These are phyloP conservation scores for Salinomyces thailandicus DNA, from an alignment of 2,329 filamentous ascomycete genomes.

Conservation along the genomic window DNA sequence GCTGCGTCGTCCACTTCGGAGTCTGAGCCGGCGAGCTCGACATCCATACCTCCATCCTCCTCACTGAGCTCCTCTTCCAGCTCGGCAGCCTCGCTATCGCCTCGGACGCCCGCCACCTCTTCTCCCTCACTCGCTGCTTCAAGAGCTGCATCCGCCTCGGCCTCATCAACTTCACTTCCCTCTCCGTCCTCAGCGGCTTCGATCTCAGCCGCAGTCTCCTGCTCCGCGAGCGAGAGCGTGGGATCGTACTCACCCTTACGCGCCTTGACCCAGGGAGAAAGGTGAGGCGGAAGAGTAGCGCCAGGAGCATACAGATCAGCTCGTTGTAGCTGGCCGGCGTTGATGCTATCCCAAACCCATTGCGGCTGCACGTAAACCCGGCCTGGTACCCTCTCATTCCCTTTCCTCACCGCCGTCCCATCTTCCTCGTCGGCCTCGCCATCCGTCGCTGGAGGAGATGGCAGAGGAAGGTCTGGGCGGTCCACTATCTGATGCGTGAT, in stretches of 20 bases:
- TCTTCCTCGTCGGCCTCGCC: constrained; percentile 38
- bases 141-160: constrained; percentile 40
- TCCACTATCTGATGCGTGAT: constrained; percentile 98
- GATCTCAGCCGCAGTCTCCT: constrained; percentile 78
- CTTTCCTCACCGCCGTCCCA: constrained; percentile 33
- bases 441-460: constrained; percentile 30
- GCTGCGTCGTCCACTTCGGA: constrained; percentile 35
- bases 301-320: constrained; percentile 85
- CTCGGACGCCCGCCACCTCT: constrained; percentile 18
- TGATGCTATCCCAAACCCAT: constrained; percentile 97
- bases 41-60: constrained; percentile 34
- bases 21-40: constrained; percentile 33
- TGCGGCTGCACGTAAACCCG: constrained; percentile 91
- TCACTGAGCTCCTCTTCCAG: constrained; percentile 16
- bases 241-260: constrained; percentile 87
- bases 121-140: constrained; percentile 36
- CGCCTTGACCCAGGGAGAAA: constrained; percentile 89
- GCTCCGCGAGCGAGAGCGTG: constrained; percentile 70
- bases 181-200: constrained; percentile 38
- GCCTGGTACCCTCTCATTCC: constrained; percentile 70
- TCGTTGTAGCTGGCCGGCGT: constrained; percentile 78
- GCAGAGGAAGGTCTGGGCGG: constrained; percentile 55
- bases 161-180: constrained; percentile 27
- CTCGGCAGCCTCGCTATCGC: constrained; percentile 33
- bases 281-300: constrained; percentile 78